A percentile compares a stretch with the other conserved stretches of the same genome.
Conservation (phyloP, 768 basidiomycete genomes). For the Psilocybe cubensis region DNA sequence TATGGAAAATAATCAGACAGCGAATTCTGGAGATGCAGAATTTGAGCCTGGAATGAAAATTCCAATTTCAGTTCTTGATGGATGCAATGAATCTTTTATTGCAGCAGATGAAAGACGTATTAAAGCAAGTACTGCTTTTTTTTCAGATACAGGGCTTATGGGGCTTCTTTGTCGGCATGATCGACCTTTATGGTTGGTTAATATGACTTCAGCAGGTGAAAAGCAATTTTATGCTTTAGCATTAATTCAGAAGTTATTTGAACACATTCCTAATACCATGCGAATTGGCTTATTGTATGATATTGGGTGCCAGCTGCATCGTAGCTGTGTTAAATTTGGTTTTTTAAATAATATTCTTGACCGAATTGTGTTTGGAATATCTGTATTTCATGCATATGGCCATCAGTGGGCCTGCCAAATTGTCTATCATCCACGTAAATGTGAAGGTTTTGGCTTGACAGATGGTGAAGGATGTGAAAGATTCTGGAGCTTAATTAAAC, state of each 20-base stretch:
- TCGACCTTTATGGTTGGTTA: conserved; percentile 34
- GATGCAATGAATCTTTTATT: conserved; percentile 33
- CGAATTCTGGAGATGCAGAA: too few species aligned
- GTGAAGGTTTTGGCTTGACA: conserved; percentile 30
- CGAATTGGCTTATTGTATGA: conserved; percentile 34
- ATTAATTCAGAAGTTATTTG: conserved; percentile 33
- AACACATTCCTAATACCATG: conserved; percentile 29
- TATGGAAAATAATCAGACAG: too few species aligned
- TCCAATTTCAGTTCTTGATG: conserved; percentile 33
- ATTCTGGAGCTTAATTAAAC: conserved; percentile 33
- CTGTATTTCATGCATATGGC: conserved; percentile 43
- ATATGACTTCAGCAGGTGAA: conserved; percentile 38
- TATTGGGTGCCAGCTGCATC: conserved; percentile 39
- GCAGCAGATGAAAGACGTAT: conserved; percentile 28
- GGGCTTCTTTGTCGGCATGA: conserved; percentile 40
- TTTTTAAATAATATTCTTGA: conserved; percentile 26
- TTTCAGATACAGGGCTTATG: conserved; percentile 39
- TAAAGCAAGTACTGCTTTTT: conserved; percentile 33
- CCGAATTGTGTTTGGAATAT: conserved; percentile 31
- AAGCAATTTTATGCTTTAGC: conserved; percentile 34
- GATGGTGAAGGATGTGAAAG: conserved; percentile 35
- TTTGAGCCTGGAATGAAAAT: conserved; percentile 28
- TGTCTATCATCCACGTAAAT: conserved; percentile 37
- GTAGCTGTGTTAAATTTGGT: conserved; percentile 26
- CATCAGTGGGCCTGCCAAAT: conserved; percentile 44